Conservation (phyloP, 1,284 basidiomycete genomes). For the Rhodofomes roseus region DNA sequence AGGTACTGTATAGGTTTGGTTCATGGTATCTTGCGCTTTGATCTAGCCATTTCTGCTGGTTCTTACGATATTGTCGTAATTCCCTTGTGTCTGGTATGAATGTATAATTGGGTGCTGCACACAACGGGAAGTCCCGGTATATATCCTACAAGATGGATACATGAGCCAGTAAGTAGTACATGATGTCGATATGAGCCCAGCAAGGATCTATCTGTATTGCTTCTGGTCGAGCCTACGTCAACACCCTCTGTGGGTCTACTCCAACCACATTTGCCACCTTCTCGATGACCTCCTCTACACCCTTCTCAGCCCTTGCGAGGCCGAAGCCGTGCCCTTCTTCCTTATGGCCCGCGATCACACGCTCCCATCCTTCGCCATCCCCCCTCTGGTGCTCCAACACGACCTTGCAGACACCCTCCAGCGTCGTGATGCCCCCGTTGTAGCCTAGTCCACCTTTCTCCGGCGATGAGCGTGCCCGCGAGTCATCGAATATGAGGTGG, state of each 20-base stretch:
- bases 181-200: too few relatives aligned
- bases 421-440: slow-evolving; percentile 27
- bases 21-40: neutral
- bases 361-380: slow-evolving; percentile 30
- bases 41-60: neutral
- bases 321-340: slow-evolving; percentile 33
- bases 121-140: too few relatives aligned
- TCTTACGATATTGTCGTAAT: neutral
- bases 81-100: neutral
- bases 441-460: slow-evolving; percentile 67
- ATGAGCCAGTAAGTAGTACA: neutral
- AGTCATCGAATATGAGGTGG: slow-evolving; percentile 70
- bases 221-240: slow-evolving; percentile 23
- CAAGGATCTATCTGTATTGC: too few relatives aligned
- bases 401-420: slow-evolving; percentile 35
- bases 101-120: neutral
- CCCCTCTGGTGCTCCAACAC: slow-evolving; percentile 46
- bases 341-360: slow-evolving; percentile 23
- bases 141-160: neutral
- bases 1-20: neutral
- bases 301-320: slow-evolving; percentile 33
- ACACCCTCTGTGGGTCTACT: slow-evolving; percentile 20
- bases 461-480: slow-evolving; percentile 54
- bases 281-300: slow-evolving; percentile 29
- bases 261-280: slow-evolving; percentile 6